phyloP scores from a whole-genome alignment of 2,329 filamentous ascomycete species.

The Botrytis paeoniae region DNA sequence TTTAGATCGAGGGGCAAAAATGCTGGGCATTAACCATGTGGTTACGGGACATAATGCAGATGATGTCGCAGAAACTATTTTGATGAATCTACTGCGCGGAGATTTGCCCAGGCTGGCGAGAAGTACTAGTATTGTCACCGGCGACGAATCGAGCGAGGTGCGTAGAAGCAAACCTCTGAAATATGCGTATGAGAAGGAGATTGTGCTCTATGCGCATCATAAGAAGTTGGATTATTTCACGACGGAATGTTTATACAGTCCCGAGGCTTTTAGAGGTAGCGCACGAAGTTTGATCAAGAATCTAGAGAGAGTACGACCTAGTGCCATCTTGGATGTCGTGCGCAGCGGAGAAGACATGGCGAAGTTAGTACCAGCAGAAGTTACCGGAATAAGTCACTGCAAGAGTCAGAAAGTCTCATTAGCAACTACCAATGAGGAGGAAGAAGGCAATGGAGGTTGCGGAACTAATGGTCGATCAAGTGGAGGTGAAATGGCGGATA shows the following conservation, averaged over 20 bases:
- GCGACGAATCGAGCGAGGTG: slow-evolving; percentile 74
- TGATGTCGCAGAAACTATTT: slow-evolving; percentile 92
- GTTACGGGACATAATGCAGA: slow-evolving; percentile 98
- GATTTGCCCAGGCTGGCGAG: slow-evolving; percentile 84
- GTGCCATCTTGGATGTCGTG: slow-evolving; percentile 92
- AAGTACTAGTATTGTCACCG: slow-evolving; percentile 86
- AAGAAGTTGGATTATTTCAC: slow-evolving; percentile 97
- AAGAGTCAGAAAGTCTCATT: slow-evolving; percentile 43
- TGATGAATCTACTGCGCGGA: slow-evolving; percentile 94
- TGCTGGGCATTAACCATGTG: slow-evolving; percentile 84
- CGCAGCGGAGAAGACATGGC: slow-evolving; percentile 96
- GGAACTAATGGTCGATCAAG: slow-evolving; percentile 66
- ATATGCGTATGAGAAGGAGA: slow-evolving; percentile 98
- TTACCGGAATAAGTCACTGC: slow-evolving; percentile 48
- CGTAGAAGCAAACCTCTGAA: slow-evolving; percentile 96
- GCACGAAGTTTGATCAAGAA: slow-evolving; percentile 93
- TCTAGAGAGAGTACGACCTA: slow-evolving; percentile 86
- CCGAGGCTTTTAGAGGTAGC: slow-evolving; percentile 92
- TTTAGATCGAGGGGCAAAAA: slow-evolving; percentile 84
- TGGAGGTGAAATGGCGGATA: slow-evolving; percentile 75
- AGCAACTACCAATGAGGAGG: slow-evolving; percentile 37
- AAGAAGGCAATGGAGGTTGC: slow-evolving; percentile 66
- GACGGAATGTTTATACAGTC: slow-evolving; percentile 97
- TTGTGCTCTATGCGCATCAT: slow-evolving; percentile 95
- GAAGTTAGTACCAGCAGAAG: slow-evolving; percentile 66